These are phyloP conservation scores for Geoglossum cookeanum DNA, from an alignment of 2,329 filamentous ascomycete genomes.

Conservation along the genomic window DNA sequence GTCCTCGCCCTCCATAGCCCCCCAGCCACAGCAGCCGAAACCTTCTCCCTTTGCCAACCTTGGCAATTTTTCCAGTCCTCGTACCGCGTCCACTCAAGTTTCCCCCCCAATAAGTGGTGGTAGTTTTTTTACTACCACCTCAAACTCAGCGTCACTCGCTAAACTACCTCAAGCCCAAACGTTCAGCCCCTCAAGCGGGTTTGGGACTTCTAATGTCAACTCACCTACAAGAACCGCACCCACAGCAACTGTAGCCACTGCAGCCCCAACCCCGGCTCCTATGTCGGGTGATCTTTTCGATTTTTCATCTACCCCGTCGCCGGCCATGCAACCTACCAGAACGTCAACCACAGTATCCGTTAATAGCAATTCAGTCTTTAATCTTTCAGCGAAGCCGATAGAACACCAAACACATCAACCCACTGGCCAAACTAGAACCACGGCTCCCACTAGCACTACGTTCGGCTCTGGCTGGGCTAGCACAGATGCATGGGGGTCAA, in stretches of 20 bases:
- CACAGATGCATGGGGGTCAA: slow-evolving; percentile 65
- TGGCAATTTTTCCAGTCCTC: slow-evolving; percentile 30
- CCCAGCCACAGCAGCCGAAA: slow-evolving; percentile 32
- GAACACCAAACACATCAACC: slow-evolving; percentile 24
- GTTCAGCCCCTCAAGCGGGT: slow-evolving; percentile 35
- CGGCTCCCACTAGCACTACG: slow-evolving; percentile 12
- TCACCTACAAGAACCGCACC: slow-evolving; percentile 47
- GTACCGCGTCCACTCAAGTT: slow-evolving; percentile 26
- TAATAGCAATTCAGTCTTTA: slow-evolving; percentile 52
- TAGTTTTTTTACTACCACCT: slow-evolving; percentile 61
- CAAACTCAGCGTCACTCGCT: slow-evolving; percentile 30
- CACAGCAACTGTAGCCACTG: slow-evolving; percentile 21
- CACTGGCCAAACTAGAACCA: slow-evolving; percentile 15
- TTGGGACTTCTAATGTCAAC: slow-evolving; percentile 23
- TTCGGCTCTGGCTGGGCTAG: slow-evolving; percentile 12
- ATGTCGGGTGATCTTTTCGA: slow-evolving; percentile 69
- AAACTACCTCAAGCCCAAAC: slow-evolving; percentile 12
- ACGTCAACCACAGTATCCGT: background rate
- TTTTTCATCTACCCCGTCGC: slow-evolving; percentile 34
- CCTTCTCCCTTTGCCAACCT: slow-evolving; percentile 45
- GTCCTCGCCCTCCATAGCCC: slow-evolving; percentile 24
- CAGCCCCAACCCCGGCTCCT: slow-evolving; percentile 24
- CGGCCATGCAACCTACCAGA: slow-evolving; percentile 12
- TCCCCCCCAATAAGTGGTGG: slow-evolving; percentile 44
- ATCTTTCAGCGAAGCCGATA: slow-evolving; percentile 41